Evolutionary conservation across 345 rosid species (phyloP).

Genomic region (Hypericum androsaemum): DNA sequence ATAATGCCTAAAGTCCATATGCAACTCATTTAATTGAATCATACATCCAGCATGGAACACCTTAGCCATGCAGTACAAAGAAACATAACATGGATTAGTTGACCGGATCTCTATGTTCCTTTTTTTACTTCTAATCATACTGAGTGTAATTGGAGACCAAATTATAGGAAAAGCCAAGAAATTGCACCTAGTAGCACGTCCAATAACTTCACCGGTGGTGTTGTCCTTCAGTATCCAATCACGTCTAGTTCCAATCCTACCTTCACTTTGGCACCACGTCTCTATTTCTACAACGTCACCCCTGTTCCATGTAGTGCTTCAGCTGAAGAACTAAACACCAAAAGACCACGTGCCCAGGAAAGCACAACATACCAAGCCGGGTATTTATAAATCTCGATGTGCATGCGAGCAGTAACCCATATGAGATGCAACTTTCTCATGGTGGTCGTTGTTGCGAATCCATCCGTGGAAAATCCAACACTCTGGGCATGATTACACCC

Average conservation of each 20-base stretch:
- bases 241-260: constrained; percentile 91
- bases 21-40: no score
- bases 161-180: neutral
- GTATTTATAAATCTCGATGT: constrained; percentile 78
- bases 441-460: constrained; percentile 70
- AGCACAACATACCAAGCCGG: constrained; percentile 63
- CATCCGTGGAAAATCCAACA: constrained; percentile 87
- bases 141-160: no score
- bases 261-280: constrained; percentile 95
- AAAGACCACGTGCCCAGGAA: neutral
- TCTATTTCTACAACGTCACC: constrained; percentile 91
- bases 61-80: no score
- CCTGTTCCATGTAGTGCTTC: no score
- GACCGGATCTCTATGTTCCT: no score
- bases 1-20: no score
- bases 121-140: no score
- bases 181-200: constrained; percentile 82
- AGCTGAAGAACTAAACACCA: no score
- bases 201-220: constrained; percentile 64
- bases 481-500: constrained; percentile 86
- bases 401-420: constrained; percentile 99
- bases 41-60: no score
- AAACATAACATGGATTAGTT: no score
- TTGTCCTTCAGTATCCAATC: constrained; percentile 73
- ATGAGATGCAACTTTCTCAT: constrained; percentile 92